Base-by-base conservation (phyloP, 2,329 filamentous ascomycete species). In the Paecilomyces variotii region DNA sequence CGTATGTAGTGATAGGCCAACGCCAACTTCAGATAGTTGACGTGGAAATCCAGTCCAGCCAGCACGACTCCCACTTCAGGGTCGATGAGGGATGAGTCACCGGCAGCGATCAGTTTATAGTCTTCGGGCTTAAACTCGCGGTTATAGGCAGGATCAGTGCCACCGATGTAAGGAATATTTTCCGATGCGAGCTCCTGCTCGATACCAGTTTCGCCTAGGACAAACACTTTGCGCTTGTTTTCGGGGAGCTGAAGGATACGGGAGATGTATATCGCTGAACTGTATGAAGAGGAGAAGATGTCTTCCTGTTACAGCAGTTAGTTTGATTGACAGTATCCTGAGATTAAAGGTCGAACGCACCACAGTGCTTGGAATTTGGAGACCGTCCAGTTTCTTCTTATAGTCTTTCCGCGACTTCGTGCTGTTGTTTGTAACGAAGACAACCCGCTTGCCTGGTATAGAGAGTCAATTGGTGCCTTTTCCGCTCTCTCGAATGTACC, bases 361-460 rank as follows among this genome's bases (percentile, higher is more conserved):
- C 62, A 88, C 84, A 59, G 84, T 81, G 66, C 85, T 87, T 1
- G 88, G 87, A 67, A 99, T 96, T 53, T 88, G 89, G 72, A 97
- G 82, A 57, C 79, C 79, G 53, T 88, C 85, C 60, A 99, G 87
- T 72, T 97, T 99, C 79, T 93, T 91, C 73, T 89, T 87, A 77
- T 99, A 99, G 72, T 97, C 91, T 55, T 84, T 80, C 58, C 94
- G 88, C 10, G 93, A 96, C 74, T 99, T 99, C 59, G 94, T 97
- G 70, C 91, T 97, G 79, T 99, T 99, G 79, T 99, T 99, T 49
- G 94, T 99, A 56, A 99, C 94, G 71, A 99, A 99, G 57, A 99
- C 87, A 34, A 94, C 83, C 72, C 88, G 88, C 76, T 99, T 99
- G 71, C 90, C 92, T 94, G 19, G 62, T 25, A 64, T 58, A 53